Evolutionary conservation across 495 filamentous ascomycete genomes (phyloP).

Genomic region (Durotheca rogersii): DNA sequence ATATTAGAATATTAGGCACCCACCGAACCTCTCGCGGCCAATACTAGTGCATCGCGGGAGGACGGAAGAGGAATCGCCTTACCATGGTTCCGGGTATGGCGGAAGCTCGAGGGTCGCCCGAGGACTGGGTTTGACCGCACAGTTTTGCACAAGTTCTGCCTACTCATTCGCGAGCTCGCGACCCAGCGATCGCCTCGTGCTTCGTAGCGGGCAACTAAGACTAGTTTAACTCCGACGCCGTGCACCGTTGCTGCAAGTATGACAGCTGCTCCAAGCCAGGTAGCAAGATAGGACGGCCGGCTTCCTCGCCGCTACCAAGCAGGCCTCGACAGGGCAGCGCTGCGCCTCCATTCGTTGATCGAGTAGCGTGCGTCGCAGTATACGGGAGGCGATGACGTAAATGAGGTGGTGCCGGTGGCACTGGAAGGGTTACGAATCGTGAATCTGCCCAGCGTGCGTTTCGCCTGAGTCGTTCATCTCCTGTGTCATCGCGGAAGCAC

Average conservation of each 20-base stretch:
- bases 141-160: no score
- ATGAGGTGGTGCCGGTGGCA: conserved; percentile 4
- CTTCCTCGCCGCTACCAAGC: not conserved
- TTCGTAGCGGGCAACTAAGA: conserved; percentile 24
- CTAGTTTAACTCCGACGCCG: conserved; percentile 31
- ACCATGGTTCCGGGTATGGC: conserved; percentile 29
- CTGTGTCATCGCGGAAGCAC: conserved; percentile 12
- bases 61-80: conserved; percentile 26
- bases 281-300: not conserved
- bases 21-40: conserved; percentile 27
- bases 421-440: conserved; percentile 17
- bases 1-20: conserved; percentile 27
- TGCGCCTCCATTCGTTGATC: no score
- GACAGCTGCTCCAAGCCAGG: conserved; percentile 23
- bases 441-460: conserved; percentile 1
- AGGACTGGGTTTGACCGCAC: not conserved
- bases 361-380: not conserved
- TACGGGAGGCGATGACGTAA: conserved; percentile 2
- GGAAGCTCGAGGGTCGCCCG: conserved; percentile 11
- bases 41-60: conserved; percentile 21
- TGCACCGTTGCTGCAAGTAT: conserved; percentile 36
- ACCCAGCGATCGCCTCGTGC: conserved; percentile 20
- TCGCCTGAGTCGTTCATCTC: conserved; percentile 18
- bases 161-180: no score
- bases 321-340: not conserved